These are phyloP conservation scores for Stylosanthes scabra DNA, from an alignment of 331 rosid genomes.

Conservation along the genomic window DNA sequence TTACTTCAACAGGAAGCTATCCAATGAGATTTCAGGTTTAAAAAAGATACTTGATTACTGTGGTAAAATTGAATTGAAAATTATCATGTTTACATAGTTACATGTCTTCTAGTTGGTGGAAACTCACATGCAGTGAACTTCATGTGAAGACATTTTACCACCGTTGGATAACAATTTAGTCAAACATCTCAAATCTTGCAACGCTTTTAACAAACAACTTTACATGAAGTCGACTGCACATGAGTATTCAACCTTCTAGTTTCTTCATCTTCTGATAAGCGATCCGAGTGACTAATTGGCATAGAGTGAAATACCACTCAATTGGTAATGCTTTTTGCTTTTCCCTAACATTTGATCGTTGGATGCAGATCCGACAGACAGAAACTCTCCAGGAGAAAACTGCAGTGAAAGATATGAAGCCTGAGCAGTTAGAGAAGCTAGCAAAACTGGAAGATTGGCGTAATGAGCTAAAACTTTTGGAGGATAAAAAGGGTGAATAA, in stretches of 20 bases:
- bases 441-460: constrained; percentile 80
- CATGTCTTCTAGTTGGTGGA: too few relatives aligned
- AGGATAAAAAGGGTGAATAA: constrained; percentile 59
- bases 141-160: too few relatives aligned
- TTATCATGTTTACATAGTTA: background rate
- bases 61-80: constrained; percentile 8
- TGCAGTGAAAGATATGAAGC: constrained; percentile 60
- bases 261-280: background rate
- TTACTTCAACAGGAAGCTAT: constrained; percentile 2
- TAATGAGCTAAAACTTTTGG: constrained; percentile 67
- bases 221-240: too few relatives aligned
- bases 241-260: too few relatives aligned
- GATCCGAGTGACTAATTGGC: too few relatives aligned
- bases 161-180: too few relatives aligned
- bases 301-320: too few relatives aligned
- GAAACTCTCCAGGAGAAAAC: constrained; percentile 77
- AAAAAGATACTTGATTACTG: constrained; percentile 1
- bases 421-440: constrained; percentile 79
- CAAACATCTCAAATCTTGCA: too few relatives aligned
- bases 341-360: constrained; percentile 16
- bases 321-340: background rate
- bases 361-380: constrained; percentile 77
- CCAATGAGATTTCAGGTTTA: constrained; percentile 8
- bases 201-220: too few relatives aligned
- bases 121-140: too few relatives aligned